Conservation (phyloP, 2,329 filamentous ascomycete species). For the Penicillium sp. region DNA sequence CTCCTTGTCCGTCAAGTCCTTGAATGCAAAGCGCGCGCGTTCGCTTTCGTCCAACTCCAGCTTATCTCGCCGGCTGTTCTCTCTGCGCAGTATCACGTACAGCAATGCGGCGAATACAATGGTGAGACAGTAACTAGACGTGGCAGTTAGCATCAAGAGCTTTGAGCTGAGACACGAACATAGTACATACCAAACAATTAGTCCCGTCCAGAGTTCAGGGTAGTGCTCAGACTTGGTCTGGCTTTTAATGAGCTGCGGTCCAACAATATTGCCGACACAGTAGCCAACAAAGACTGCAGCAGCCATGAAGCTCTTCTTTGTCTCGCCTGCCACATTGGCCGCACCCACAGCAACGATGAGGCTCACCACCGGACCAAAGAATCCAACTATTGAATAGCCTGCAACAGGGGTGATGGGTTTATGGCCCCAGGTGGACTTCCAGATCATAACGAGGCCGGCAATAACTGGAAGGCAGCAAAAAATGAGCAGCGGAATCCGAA, state of each 20-base stretch:
- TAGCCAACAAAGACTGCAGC: slow-evolving; percentile 72
- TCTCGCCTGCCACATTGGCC: slow-evolving; percentile 70
- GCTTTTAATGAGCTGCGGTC: slow-evolving; percentile 67
- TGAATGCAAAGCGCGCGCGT: slow-evolving; percentile 61
- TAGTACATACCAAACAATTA: slow-evolving; percentile 55
- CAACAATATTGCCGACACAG: slow-evolving; percentile 72
- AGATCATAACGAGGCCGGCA: slow-evolving; percentile 69
- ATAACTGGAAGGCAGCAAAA: slow-evolving; percentile 69
- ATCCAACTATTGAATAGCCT: slow-evolving; percentile 69
- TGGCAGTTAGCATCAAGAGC: not conserved
- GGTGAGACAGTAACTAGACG: slow-evolving; percentile 41
- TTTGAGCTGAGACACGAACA: not conserved
- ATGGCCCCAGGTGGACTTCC: slow-evolving; percentile 62
- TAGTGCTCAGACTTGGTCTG: slow-evolving; percentile 64
- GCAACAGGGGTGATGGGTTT: slow-evolving; percentile 63
- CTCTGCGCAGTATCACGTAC: slow-evolving; percentile 56
- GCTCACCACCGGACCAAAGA: slow-evolving; percentile 67
- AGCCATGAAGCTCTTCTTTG: slow-evolving; percentile 74
- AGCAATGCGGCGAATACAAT: slow-evolving; percentile 55
- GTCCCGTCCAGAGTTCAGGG: slow-evolving; percentile 64
- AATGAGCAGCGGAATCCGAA: slow-evolving; percentile 59
- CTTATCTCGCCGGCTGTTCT: slow-evolving; percentile 53
- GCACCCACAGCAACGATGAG: slow-evolving; percentile 56
- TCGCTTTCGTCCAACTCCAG: slow-evolving; percentile 56
- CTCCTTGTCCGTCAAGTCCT: slow-evolving; percentile 65